Percentiles rank a stretch among this genome's conserved stretches.
These are phyloP conservation scores for Fusarium kyushuense DNA, from an alignment of 2,329 filamentous ascomycete species.

Conservation along the genomic window DNA sequence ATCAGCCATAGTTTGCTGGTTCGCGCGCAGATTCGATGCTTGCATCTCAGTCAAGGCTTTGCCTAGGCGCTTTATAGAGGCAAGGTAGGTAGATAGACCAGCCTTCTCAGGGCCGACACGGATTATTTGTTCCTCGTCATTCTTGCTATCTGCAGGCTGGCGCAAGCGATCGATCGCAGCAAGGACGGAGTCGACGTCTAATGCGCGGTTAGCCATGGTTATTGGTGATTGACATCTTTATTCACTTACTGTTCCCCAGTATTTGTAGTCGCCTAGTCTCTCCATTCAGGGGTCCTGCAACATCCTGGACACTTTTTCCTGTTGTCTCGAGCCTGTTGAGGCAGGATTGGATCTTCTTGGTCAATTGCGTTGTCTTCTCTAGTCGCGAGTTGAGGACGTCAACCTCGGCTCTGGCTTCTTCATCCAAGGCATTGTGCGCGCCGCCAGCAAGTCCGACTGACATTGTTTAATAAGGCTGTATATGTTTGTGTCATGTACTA, in stretches of 20 bases:
- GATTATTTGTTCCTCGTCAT: slow-evolving; percentile 91
- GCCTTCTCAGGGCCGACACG: slow-evolving; percentile 85
- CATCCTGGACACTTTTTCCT: slow-evolving; percentile 90
- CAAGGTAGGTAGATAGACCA: slow-evolving; percentile 86
- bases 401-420: slow-evolving; percentile 76
- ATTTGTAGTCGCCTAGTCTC: slow-evolving; percentile 91
- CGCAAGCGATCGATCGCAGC: slow-evolving; percentile 88
- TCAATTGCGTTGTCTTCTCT: slow-evolving; percentile 92
- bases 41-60: slow-evolving; percentile 87
- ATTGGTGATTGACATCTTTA: slow-evolving; percentile 16
- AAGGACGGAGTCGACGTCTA: slow-evolving; percentile 87
- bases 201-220: slow-evolving; percentile 26
- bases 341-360: slow-evolving; percentile 94
- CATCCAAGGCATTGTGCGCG: slow-evolving; percentile 67
- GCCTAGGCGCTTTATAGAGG: slow-evolving; percentile 88
- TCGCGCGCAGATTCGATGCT: slow-evolving; percentile 89
- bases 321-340: slow-evolving; percentile 86
- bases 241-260: slow-evolving; percentile 77
- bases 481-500: slow-evolving; percentile 5
- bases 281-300: slow-evolving; percentile 90
- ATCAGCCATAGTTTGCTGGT: slow-evolving; percentile 88
- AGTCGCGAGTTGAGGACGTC: slow-evolving; percentile 79
- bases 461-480: slow-evolving; percentile 54
- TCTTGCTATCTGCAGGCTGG: slow-evolving; percentile 92
- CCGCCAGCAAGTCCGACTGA: slow-evolving; percentile 62